Conservation (phyloP, 768 basidiomycete genomes). For the Calocybe cyanea region DNA sequence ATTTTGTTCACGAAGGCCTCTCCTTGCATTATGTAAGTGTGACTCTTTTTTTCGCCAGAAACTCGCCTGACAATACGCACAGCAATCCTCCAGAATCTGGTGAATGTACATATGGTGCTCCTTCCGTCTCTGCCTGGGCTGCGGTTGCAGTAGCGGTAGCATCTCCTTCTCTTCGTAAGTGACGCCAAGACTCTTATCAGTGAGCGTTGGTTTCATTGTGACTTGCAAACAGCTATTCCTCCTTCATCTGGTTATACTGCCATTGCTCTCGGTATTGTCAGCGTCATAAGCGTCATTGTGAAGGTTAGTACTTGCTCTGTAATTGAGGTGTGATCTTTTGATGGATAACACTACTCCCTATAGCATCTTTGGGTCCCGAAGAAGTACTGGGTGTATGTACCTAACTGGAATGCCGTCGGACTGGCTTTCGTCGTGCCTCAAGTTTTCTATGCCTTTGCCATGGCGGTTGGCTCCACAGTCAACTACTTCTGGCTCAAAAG, state of each 20-base stretch:
- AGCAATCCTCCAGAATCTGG: constrained; percentile 26
- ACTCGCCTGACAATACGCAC: not conserved
- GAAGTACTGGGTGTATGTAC: constrained; percentile 46
- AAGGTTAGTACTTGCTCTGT: constrained; percentile 24
- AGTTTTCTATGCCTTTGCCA: constrained; percentile 46
- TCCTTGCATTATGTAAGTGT: constrained; percentile 52
- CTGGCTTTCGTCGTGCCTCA: constrained; percentile 54
- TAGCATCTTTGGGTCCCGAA: constrained; percentile 42
- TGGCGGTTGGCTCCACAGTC: constrained; percentile 43
- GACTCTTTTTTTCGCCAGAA: not conserved
- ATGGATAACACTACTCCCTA: not conserved
- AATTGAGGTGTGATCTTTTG: not conserved
- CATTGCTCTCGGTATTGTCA: constrained; percentile 46
- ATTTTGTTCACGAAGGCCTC: constrained; percentile 60
- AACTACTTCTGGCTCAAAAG: constrained; percentile 46
- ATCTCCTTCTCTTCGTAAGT: constrained; percentile 41
- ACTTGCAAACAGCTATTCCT: constrained; percentile 41
- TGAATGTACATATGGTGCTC: constrained; percentile 50
- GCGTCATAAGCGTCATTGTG: constrained; percentile 39
- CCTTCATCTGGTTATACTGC: constrained; percentile 54
- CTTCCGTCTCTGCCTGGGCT: constrained; percentile 53
- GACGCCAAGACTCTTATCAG: not conserved
- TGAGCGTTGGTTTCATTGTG: not conserved
- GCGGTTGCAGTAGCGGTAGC: constrained; percentile 54
- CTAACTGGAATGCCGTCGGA: constrained; percentile 56